Base-by-base conservation (phyloP, 2,329 filamentous ascomycete genomes). In the Fusarium torreyae region DNA sequence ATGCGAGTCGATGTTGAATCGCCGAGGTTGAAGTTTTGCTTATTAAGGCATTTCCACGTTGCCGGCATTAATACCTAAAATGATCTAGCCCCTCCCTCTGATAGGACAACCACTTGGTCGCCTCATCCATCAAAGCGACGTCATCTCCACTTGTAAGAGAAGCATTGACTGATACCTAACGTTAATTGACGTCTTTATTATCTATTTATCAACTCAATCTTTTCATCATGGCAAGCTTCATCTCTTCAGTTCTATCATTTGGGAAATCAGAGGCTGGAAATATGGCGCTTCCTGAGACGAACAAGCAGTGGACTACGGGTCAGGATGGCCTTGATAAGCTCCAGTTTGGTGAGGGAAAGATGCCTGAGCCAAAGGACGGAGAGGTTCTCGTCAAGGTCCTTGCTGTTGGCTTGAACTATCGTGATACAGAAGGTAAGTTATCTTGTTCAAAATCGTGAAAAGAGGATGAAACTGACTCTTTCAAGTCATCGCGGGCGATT, bases 401-500 rank as follows among this genome's bases (percentile, higher is more conserved):
- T 49, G 76, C 82, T 9, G 83, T 86, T 26, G 79, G 82, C n/a
- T 72, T 86, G 42, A 86, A 86, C 68, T 85, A 81, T 44, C 82
- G 84, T 6, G 84, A 86, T 65, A 83, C 81, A 1, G 83, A 86
- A 72, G 83, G 83, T 84, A 55, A 49, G 75, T 69, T 26, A 10
- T 28, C 14, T 34, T 5, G 20, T 10, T 8, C 2, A n/a, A 7
- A 7, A 1, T 40, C 14, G 5, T 5, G 15, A 13, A 17, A 4
- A 10, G 17, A 13, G 20, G 3, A 3, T 17, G 31, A 13, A 5
- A 31, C 59, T 68, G 31, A 57, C 17, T 14, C 15, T 15, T 5
- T 5, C 1, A 61, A 90, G 90, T 92, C 20, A 83, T 83, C 73
- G 89, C 86, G 81, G 91, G 91, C 31, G 81, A 88, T 14, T 93